These are phyloP conservation scores for Arabis alpina DNA, from an alignment of 345 rosid species.

Conservation along the genomic window DNA sequence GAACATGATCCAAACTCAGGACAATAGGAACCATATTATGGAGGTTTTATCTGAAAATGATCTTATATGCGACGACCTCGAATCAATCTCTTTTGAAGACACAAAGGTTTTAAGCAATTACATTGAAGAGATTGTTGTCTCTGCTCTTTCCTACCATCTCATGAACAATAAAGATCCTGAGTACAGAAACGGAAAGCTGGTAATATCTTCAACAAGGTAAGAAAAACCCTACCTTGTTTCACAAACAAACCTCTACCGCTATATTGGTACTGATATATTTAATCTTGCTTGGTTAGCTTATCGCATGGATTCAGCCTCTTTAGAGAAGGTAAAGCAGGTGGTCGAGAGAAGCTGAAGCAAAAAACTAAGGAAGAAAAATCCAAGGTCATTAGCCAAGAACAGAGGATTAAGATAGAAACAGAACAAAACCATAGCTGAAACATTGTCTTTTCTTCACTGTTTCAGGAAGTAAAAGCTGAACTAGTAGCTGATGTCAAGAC, in stretches of 20 bases:
- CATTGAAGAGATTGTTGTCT: conserved; percentile 89
- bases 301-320: conserved; percentile 85
- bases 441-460: conserved; percentile 1
- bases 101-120: conserved; percentile 73
- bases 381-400: conserved; percentile 27
- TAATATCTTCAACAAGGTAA: conserved; percentile 80
- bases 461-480: conserved; percentile 50
- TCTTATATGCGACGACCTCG: conserved; percentile 86
- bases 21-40: conserved; percentile 83
- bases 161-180: conserved; percentile 80
- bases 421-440: conserved; percentile 1
- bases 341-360: conserved; percentile 54
- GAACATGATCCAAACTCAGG: conserved; percentile 91
- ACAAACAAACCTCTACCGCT: background rate
- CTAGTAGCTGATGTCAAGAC: conserved; percentile 42
- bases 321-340: conserved; percentile 65
- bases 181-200: conserved; percentile 84
- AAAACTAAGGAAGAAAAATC: conserved; percentile 44
- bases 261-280: conserved; percentile 18
- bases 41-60: conserved; percentile 92
- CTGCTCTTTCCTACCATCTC: conserved; percentile 87
- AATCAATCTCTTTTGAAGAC: conserved; percentile 67
- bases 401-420: conserved; percentile 13
- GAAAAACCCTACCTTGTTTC: conserved; percentile 12
- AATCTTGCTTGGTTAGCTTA: conserved; percentile 54